Evolutionary conservation across 2,329 filamentous ascomycete species (phyloP).

Genomic region (Exophiala sp.): DNA sequence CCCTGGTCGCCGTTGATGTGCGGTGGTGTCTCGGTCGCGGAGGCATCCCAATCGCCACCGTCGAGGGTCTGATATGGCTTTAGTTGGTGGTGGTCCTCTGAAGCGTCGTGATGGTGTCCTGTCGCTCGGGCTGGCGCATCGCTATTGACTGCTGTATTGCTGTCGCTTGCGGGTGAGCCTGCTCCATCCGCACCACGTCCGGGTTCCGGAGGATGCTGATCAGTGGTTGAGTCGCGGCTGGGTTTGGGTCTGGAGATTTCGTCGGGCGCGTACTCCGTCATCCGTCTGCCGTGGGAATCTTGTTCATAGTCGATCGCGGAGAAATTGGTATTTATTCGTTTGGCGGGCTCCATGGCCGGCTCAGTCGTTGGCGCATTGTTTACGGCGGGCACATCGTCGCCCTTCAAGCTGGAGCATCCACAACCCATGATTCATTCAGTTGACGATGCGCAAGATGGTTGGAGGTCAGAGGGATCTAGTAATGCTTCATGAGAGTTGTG

Average conservation of each 20-base stretch:
- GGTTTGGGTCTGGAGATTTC: conserved; percentile 12
- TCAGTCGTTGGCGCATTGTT: conserved; percentile 10
- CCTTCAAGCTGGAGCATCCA: conserved; percentile 25
- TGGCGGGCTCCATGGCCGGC: conserved; percentile 9
- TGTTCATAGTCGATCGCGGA: conserved; percentile 25
- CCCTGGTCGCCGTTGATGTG: conserved; percentile 1
- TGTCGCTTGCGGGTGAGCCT: neutral
- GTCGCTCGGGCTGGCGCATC: neutral
- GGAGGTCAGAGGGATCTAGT: conserved; percentile 15
- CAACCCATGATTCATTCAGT: conserved; percentile 28
- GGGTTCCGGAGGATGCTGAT: neutral
- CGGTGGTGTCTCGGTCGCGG: neutral
- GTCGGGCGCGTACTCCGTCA: conserved; percentile 27
- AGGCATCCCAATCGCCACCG: conserved; percentile 16
- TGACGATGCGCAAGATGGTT: neutral
- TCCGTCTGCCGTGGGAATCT: conserved; percentile 13
- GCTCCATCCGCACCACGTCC: neutral
- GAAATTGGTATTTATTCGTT: conserved; percentile 25
- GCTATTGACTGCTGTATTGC: conserved; percentile 2
- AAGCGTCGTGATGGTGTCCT: neutral
- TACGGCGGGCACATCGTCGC: conserved; percentile 18
- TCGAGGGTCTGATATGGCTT: conserved; percentile 21
- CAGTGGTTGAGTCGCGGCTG: neutral
- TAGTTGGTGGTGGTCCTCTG: neutral
- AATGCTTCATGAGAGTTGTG: no score